These are phyloP conservation scores for Metschnikowia noctiluminum DNA, from an alignment of 805 yeast genomes.

Conservation along the genomic window DNA sequence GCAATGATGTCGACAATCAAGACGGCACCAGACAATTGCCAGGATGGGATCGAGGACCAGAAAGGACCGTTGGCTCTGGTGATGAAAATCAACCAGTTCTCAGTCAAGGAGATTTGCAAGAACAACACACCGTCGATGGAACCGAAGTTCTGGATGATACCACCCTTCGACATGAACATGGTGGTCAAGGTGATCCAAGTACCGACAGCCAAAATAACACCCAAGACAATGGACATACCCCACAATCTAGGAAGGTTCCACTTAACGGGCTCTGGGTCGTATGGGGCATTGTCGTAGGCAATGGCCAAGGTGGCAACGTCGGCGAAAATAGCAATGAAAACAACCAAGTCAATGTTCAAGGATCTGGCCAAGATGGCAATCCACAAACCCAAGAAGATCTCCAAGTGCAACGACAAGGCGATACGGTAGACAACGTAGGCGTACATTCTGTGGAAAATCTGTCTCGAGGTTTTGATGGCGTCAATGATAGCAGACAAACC, in stretches of 20 bases:
- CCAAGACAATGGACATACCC: constrained; percentile 92
- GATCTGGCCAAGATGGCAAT: constrained; percentile 88
- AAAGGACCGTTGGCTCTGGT: constrained; percentile 97
- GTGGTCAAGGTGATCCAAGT: constrained; percentile 94
- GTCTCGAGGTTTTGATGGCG: constrained; percentile 88
- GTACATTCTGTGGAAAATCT: constrained; percentile 98
- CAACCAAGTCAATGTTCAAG: constrained; percentile 85
- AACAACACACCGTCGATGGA: constrained; percentile 88
- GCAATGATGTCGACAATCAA: constrained; percentile 86
- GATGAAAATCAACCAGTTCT: constrained; percentile 95
- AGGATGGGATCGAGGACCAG: constrained; percentile 95
- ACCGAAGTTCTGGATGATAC: constrained; percentile 96
- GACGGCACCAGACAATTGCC: constrained; percentile 96
- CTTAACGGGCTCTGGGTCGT: constrained; percentile 87
- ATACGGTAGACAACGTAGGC: constrained; percentile 97
- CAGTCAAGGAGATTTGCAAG: constrained; percentile 91
- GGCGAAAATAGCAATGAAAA: constrained; percentile 95
- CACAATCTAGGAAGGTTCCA: constrained; percentile 97
- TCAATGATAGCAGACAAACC: constrained; percentile 94
- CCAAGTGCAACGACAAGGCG: constrained; percentile 92
- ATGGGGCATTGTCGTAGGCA: constrained; percentile 97
- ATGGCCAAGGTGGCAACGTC: constrained; percentile 96
- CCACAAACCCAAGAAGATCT: constrained; percentile 93
- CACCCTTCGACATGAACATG: constrained; percentile 86
- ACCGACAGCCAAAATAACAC: constrained; percentile 82